Percentiles rank a stretch among this genome's conserved stretches.
These are phyloP conservation scores for Gnomoniopsis smithogilvyi DNA, from an alignment of 2,329 filamentous ascomycete species.

Conservation along the genomic window DNA sequence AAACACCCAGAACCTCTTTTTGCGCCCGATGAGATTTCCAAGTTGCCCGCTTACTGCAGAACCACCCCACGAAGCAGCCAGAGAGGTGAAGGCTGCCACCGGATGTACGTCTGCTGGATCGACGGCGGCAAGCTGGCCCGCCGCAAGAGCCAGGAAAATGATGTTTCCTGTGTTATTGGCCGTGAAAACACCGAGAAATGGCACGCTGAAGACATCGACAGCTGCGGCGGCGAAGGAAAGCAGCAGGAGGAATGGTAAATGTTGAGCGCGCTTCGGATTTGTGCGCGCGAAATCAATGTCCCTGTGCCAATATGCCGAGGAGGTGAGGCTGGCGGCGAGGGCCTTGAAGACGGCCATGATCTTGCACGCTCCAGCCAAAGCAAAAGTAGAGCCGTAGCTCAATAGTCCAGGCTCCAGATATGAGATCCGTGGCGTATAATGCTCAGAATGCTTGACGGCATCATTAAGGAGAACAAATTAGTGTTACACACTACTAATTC, in stretches of 20 bases:
- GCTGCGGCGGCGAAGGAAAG: slow-evolving; percentile 15
- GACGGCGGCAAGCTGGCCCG: slow-evolving; percentile 3
- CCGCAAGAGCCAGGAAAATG: slow-evolving; percentile 6
- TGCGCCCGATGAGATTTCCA: not conserved
- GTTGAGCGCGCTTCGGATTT: slow-evolving; percentile 1
- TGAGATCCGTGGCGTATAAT: not conserved
- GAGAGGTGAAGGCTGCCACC: slow-evolving; percentile 5
- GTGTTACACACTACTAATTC: not conserved
- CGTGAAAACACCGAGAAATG: slow-evolving; percentile 8
- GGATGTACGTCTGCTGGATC: slow-evolving; percentile 2
- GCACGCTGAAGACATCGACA: slow-evolving; percentile 11
- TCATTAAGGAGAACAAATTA: not conserved
- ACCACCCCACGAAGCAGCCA: slow-evolving; percentile 1
- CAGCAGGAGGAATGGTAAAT: slow-evolving; percentile 16
- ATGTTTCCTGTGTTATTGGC: slow-evolving; percentile 10
- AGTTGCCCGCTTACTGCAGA: slow-evolving; percentile 3
- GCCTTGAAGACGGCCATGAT: no score
- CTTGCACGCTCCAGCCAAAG: no score
- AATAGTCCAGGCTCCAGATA: not conserved
- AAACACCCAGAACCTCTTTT: not conserved
- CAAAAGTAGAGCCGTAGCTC: no score
- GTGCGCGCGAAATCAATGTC: slow-evolving; percentile 5
- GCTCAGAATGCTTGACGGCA: not conserved
- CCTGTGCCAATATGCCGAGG: slow-evolving; percentile 2
- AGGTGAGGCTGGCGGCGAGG: no score